Base-by-base conservation (phyloP, 352 stramenopile species). In the Globisporangium nodosum region DNA sequence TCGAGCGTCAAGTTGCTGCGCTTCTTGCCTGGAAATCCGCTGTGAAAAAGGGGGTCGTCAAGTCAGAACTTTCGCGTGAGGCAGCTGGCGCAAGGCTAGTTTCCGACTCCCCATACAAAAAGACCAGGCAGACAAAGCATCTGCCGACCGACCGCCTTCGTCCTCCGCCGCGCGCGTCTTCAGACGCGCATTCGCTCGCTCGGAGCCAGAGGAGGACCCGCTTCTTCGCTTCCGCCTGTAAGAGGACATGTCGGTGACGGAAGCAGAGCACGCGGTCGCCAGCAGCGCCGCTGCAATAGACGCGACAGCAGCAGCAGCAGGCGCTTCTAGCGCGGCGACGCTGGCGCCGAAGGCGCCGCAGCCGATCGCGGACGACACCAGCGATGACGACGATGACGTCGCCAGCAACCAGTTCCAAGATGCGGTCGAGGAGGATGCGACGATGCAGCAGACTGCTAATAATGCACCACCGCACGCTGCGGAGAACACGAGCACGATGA, bases 371-470 rank as follows among this genome's bases (percentile, higher is more conserved):
- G 24, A 9, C 45, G 11, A 5, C 11, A 20, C 3, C 20, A 35
- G 9, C 12, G 33, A 30, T 20, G 37, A 48, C 12, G 45, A 58
- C 9, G 27, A 31, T 3, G 46, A 49, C 24, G 39, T 40, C 35
- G 24, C 24, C 1, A 27, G 24, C 24, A 48, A 65, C 46, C 58
- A 60, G 24, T 65, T 65, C 21, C 31, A 60, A 40, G 59, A 65
- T 31, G 46, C 59, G 5, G 50, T 40, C 3, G 27, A 43, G 18
- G 18, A 52, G 16, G 43, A 49, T 48, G 45, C 45, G 45, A 49
- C 45, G 45, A 20, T 46, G 50, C 50, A 55, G 35, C 16, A 21
- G 1, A 46, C 31, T 21, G 45, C 45, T 30, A 49, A 49, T 49
- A 49, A 49, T 30, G 45, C 13, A 49, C 43, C 5, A 21, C 13